Conservation (phyloP, 2,329 filamentous ascomycete genomes). For the Diplodia corticola region DNA sequence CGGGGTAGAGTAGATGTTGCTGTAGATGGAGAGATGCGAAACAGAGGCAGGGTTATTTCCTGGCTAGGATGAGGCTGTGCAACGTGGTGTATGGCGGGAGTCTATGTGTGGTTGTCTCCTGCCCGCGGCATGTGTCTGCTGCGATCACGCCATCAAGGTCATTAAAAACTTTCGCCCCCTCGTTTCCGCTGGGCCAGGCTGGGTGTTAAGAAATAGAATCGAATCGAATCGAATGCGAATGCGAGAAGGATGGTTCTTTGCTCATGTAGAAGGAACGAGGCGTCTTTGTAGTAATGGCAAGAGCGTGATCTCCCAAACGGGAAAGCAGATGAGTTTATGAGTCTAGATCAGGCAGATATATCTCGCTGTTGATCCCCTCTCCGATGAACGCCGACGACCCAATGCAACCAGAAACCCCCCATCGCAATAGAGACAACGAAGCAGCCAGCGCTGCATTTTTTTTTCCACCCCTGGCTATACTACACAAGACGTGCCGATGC, state of each 20-base stretch:
- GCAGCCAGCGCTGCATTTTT: not conserved
- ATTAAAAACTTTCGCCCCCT: not conserved
- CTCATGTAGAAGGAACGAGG: not conserved
- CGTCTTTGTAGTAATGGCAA: not conserved
- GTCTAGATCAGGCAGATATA: slow-evolving; percentile 5
- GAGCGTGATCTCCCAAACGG: not conserved
- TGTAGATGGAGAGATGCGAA: not conserved
- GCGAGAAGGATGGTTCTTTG: not conserved
- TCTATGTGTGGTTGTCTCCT: slow-evolving; percentile 12
- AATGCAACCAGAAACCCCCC: not conserved
- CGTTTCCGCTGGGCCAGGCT: not conserved
- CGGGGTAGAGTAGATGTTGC: not conserved
- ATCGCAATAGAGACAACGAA: not conserved
- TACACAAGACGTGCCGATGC: not conserved
- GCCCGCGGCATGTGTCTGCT: slow-evolving; percentile 3
- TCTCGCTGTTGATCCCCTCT: not conserved
- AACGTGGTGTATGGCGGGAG: not conserved
- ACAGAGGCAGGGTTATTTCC: not conserved
- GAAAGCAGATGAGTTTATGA: not conserved
- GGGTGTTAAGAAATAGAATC: not conserved
- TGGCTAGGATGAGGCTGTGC: not conserved
- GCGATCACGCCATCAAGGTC: slow-evolving; percentile 12
- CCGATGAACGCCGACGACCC: not conserved
- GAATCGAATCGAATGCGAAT: not conserved
- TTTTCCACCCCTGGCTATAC: not conserved